Evolutionary conservation across 495 filamentous ascomycete genomes (phyloP).

Genomic region (Trichoderma gamsii): DNA sequence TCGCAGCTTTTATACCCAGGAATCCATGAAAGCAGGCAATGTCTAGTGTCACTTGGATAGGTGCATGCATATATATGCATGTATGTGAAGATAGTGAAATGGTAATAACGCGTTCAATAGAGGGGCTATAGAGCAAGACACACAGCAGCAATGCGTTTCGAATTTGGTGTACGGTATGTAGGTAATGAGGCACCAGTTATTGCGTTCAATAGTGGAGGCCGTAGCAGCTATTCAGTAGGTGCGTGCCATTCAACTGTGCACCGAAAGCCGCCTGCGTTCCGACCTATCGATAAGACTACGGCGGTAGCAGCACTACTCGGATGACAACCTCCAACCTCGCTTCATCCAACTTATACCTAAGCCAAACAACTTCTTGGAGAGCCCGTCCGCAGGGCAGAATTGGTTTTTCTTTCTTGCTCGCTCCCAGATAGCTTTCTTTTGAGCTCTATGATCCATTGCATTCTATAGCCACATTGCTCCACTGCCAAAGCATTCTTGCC

Average conservation of each 20-base stretch:
- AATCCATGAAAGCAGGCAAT: not conserved
- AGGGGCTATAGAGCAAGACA: not conserved
- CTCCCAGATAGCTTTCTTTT: not conserved
- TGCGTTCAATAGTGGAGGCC: too few relatives aligned
- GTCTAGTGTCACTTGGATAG: not conserved
- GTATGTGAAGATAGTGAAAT: too few relatives aligned
- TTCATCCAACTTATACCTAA: not conserved
- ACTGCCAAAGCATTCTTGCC: not conserved
- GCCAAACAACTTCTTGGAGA: constrained; percentile 5
- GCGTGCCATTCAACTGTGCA: too few relatives aligned
- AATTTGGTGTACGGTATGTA: too few relatives aligned
- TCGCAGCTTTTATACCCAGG: not conserved
- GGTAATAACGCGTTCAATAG: not conserved
- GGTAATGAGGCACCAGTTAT: too few relatives aligned
- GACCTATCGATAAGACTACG: not conserved
- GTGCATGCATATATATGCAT: too few relatives aligned
- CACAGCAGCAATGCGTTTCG: too few relatives aligned
- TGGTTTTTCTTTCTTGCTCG: not conserved
- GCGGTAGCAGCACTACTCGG: not conserved
- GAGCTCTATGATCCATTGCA: not conserved
- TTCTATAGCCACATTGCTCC: not conserved
- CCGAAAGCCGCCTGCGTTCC: not conserved
- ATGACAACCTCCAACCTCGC: constrained; percentile 1
- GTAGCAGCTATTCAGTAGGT: too few relatives aligned
- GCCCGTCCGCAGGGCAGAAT: not conserved